Base-by-base conservation (phyloP, 1,139 yeast genomes). In the Meyerozyma elateridarum region DNA sequence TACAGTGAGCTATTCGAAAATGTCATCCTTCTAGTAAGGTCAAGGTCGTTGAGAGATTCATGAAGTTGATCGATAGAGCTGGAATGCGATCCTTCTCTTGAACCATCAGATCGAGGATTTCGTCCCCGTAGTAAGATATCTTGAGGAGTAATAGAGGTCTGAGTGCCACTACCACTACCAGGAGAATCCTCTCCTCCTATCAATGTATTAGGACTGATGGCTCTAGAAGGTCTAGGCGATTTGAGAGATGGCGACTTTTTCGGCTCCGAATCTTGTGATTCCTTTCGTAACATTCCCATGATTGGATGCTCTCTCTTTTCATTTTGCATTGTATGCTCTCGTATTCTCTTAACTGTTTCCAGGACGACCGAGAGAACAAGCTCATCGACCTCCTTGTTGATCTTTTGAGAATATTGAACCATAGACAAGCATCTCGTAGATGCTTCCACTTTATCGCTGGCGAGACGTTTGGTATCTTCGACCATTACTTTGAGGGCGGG, bases 331-430 rank as follows among this genome's bases (percentile, higher is more conserved):
- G 67, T 59, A 41, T 65, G 73, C 22, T 67, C 73, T 31, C 63
- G 60, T 7, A 73, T 76, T 48, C 58, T 72, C 16, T 59, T 57
- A 8, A 85, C 73, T 0, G 95, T 81, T 26, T 76, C 77, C 15
- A 73, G 65, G 3, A 91, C 85, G 0, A 85, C 69, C 27, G 65
- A 59, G 24, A 85, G 59, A 2, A 89, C 94, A 48, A 79, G 64
- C 13, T 58, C 67, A 49, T 89, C 95, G 6, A 89, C 87, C 53
- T 91, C 96, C 29, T 71, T 73, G 39, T 87, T 84, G 29, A 91
- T 76, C 45, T 79, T 79, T 41, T 83, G 83, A n/a, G 85, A 77
- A 49, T 84, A 88, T 37, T 82, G 78, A 36, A 85, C 63, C 3
- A 89, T 76, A 37, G 91, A 84, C 17, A 85, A 82, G 41, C 85